phyloP scores from a whole-genome alignment of 805 yeast species.

The Danielia reshetovae region DNA sequence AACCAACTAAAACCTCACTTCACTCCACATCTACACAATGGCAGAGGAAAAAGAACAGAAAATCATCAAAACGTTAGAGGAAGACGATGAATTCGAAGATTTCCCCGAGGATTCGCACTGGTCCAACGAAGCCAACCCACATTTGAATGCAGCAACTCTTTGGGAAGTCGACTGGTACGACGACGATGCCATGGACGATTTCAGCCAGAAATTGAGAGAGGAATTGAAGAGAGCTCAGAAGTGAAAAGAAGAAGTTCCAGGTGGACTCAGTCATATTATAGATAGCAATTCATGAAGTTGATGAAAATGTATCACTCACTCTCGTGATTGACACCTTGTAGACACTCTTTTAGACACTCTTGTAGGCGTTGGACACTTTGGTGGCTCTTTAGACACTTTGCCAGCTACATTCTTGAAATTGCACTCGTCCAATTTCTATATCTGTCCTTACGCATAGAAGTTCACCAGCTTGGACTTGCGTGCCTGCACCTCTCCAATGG shows the following conservation, averaged over 20 bases:
- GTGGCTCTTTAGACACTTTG: no score
- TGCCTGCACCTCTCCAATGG: constrained; percentile 96
- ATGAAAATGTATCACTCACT: no score
- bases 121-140: constrained; percentile 55
- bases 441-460: constrained; percentile 72
- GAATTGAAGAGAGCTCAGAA: constrained; percentile 30
- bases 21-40: constrained; percentile 6
- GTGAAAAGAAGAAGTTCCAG: no score
- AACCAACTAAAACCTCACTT: no score
- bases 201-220: constrained; percentile 65
- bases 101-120: constrained; percentile 84
- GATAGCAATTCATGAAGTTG: no score
- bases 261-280: no score
- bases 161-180: constrained; percentile 99
- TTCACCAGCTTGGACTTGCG: constrained; percentile 93
- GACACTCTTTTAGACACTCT: no score
- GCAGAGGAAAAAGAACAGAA: constrained; percentile 30
- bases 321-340: no score
- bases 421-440: no score
- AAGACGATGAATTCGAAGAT: constrained; percentile 96
- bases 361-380: no score
- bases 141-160: constrained; percentile 53
- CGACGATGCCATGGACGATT: constrained; percentile 89
- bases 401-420: no score
- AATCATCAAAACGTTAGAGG: constrained; percentile 73